Evolutionary conservation across 768 basidiomycete species (phyloP).

Genomic region (Lenzites betulinus): DNA sequence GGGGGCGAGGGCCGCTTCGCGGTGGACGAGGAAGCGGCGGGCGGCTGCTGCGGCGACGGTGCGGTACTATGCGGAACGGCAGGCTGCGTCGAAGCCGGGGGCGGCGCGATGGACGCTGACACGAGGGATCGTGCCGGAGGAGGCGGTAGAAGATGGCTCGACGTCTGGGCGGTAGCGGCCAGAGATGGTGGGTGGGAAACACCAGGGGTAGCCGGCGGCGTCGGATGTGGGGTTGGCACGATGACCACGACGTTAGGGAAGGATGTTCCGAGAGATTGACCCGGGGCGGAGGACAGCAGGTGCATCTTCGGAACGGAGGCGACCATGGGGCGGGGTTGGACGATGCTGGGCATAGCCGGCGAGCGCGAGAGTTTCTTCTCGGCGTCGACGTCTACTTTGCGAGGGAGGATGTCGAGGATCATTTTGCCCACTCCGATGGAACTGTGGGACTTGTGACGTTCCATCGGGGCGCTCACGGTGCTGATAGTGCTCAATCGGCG

Average conservation of each 20-base stretch:
- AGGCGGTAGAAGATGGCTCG: constrained; percentile 34
- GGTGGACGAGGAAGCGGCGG: constrained; percentile 1
- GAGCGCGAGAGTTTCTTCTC: constrained; percentile 21
- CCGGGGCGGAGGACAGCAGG: constrained; percentile 28
- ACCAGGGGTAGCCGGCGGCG: constrained; percentile 71
- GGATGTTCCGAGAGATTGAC: constrained; percentile 29
- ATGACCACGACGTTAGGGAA: constrained; percentile 67
- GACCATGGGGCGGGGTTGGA: constrained; percentile 27
- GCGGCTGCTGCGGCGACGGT: constrained; percentile 1
- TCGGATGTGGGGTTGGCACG: constrained; percentile 77
- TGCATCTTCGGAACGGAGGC: constrained; percentile 26
- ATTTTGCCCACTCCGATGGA: constrained; percentile 43
- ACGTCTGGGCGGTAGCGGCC: constrained; percentile 30
- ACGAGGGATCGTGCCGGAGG: constrained; percentile 26
- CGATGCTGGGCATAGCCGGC: constrained; percentile 22
- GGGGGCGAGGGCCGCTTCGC: constrained; percentile 6
- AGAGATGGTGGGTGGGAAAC: constrained; percentile 26
- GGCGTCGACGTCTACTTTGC: constrained; percentile 29
- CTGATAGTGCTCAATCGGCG: constrained; percentile 34
- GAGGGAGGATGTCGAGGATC: constrained; percentile 63
- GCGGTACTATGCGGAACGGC: constrained; percentile 6
- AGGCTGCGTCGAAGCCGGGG: constrained; percentile 15
- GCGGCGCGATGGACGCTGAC: constrained; percentile 15
- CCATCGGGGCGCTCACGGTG: constrained; percentile 28
- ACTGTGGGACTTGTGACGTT: constrained; percentile 27